Evolutionary conservation across 208 protist genomes (phyloP), one percentile per base, ranked within the genome.

Genomic region (Trypanosomatidae sp.): DNA sequence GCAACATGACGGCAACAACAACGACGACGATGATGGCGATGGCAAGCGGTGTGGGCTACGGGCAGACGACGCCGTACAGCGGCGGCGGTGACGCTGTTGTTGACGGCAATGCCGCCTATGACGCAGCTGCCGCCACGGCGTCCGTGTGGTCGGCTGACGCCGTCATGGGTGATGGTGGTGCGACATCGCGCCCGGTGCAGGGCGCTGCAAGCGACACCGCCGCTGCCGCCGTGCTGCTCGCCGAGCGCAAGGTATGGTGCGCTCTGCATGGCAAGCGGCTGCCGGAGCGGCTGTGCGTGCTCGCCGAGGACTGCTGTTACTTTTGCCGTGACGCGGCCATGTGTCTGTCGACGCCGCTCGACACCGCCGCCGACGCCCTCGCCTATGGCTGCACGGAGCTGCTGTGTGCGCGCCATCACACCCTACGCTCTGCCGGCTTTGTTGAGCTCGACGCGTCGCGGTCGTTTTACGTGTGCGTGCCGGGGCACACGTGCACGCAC

Each of bases 201-300:
- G n/a, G 8, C 15, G 25, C 10, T 42, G 37, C 20, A 0, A 13
- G 37, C 25, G 37, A 1, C 16, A 35, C 11, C n/a, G 11, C 30
- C 30, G n/a, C 30, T 15, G n/a, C n/a, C 30, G 30, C 30, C n/a
- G n/a, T 35, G 11, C 11, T 35, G n/a, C 11, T 35, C 30, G 30
- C n/a, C 30, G 48, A 63, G 58, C 66, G 56, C 8, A 85, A 77
- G 54, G 76, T 76, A 27, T 81, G 78, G 70, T 92, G 84, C 28
- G 76, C 76, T 11, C 66, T 65, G 18, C 84, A 92, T 50, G 84
- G 84, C 30, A 92, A 92, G 53, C 68, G 66, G 40, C 52, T 85
- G 10, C 52, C 59, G 6, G 43, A 49, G 2, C 56, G 50, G 24
- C 54, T 85, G 16, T 80, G 66, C 35, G 68, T 76, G 46, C 52